Base-by-base conservation (phyloP, 352 stramenopile genomes). In the Globisporangium viniferum region DNA sequence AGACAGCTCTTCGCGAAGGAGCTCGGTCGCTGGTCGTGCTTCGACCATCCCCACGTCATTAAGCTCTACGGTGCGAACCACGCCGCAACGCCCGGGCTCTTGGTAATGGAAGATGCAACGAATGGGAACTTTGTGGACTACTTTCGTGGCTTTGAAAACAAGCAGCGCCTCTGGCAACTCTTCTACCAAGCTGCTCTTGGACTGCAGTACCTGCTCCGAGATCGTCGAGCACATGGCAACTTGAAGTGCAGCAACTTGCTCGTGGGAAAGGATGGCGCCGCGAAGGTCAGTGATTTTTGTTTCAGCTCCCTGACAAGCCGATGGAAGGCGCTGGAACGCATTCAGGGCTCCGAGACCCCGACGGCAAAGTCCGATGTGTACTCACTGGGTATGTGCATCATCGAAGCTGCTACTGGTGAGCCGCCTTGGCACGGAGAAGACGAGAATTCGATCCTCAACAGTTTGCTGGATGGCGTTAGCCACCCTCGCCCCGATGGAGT, bases 161-260 rank as follows among this genome's bases (percentile, higher is more conserved):
- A 72, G 69, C 14, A 63, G 10, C 59, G 59, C 18, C 15, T 77
- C 10, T 77, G 68, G 68, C 46, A 46, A 5, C 62, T 64, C 8
- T 73, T 88, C 27, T 73, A 81, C 53, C 73, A 87, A 46, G 73
- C 72, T 1, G 73, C 76, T 0, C 27, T 83, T 22, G 87, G 82
- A 0, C 62, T 95, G 8, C 24, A 64, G 41, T 93, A 82, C 73
- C 53, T 95, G 10, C 84, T 44, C 36, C 10, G 36, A 95, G 65
- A 51, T 54, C n/a, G 36, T 73, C 31, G 74, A 79, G 44, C 95
- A 15, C 91, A 97, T 62, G 82, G 90, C 24, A 89, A 97, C 59
- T 74, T 97, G 18, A 97, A 97, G 62, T 89, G 84, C 51, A 85
- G 77, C 60, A 97, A 97, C 70, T 72, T 97, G 27, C 77, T 97